Base-by-base conservation (phyloP, 1,139 yeast species). In the Tardiomyces blankii region DNA sequence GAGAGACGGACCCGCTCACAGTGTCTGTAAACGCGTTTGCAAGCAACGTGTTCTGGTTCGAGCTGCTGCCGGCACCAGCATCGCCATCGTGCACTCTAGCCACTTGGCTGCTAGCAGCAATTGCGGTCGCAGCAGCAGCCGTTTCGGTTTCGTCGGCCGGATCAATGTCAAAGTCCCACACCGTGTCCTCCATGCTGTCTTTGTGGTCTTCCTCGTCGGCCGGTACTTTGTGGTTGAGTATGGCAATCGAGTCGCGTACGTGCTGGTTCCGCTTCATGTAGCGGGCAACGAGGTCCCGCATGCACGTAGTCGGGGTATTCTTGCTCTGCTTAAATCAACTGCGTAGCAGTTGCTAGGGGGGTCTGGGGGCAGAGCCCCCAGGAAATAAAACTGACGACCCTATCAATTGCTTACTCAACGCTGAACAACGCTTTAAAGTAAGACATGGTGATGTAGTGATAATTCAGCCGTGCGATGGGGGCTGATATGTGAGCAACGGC, bases 241-340 rank as follows among this genome's bases (percentile, higher is more conserved):
- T 46, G 30, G 60, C 57, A 50, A 55, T 52, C 40, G 61, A 53
- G 52, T 63, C 64, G 32, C 69, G 54, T 30, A 54, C 57, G 48
- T 56, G 49, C 44, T 56, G 43, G 57, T 66, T 50, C 49, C 60
- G 49, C 48, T 78, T 58, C 45, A 84, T 70, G 60, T 91, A 91
- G 50, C 93, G 69, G 2, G 84, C 73, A n/a, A 93, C 80, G 19
- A 91, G 69, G 58, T 88, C 96, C 51, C 81, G 79, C 49, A 93
- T 64, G 1, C 77, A 65, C 1, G 72, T 49, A 0, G 86, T 82
- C 5, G 91, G 78, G 7, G 74, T 64, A 50, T 72, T 73, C 54
- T 76, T 78, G 58, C 83, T 78, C 41, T 69, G 63, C 53, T 77
- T 77, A 43, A 91, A n/a, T n/a, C n/a, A n/a, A n/a, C n/a, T n/a